phyloP scores from a whole-genome alignment of 164 flowering plant species.

The Warburgia ugandensis region DNA sequence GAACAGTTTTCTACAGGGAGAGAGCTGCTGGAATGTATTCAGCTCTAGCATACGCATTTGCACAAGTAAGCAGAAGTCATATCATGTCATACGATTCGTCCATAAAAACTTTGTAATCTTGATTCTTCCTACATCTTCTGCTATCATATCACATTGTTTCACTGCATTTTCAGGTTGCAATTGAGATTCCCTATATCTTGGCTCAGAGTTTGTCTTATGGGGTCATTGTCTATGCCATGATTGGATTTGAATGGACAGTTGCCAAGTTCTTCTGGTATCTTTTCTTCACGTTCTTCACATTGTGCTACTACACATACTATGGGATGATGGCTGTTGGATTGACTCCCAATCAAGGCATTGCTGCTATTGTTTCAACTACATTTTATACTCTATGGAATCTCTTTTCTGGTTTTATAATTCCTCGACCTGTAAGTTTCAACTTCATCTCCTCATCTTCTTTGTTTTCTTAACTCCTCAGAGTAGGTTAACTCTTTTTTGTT shows the following conservation, averaged over 20 bases:
- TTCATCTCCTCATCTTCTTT: not conserved
- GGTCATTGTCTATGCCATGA: constrained; percentile 8
- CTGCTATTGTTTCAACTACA: constrained; percentile 1
- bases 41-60: constrained; percentile 88
- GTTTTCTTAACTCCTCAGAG: not conserved
- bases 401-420: constrained; percentile 10
- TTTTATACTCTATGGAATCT: constrained; percentile 6
- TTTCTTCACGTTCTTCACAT: constrained; percentile 4
- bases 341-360: constrained; percentile 9
- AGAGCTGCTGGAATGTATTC: constrained; percentile 97
- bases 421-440: constrained; percentile 3
- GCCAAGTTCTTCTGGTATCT: constrained; percentile 7
- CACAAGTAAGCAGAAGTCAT: constrained; percentile 84
- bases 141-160: not conserved
- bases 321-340: constrained; percentile 10
- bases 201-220: constrained; percentile 1
- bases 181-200: constrained; percentile 9
- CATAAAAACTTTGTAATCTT: not conserved
- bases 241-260: constrained; percentile 10
- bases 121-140: not conserved
- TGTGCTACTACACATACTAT: constrained; percentile 8
- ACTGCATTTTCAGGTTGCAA: constrained; percentile 2
- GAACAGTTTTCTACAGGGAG: constrained; percentile 93
- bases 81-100: too few species aligned
- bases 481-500: not conserved